These are phyloP conservation scores for Epichloe festucae DNA, from an alignment of 2,329 filamentous ascomycete genomes.

Conservation along the genomic window DNA sequence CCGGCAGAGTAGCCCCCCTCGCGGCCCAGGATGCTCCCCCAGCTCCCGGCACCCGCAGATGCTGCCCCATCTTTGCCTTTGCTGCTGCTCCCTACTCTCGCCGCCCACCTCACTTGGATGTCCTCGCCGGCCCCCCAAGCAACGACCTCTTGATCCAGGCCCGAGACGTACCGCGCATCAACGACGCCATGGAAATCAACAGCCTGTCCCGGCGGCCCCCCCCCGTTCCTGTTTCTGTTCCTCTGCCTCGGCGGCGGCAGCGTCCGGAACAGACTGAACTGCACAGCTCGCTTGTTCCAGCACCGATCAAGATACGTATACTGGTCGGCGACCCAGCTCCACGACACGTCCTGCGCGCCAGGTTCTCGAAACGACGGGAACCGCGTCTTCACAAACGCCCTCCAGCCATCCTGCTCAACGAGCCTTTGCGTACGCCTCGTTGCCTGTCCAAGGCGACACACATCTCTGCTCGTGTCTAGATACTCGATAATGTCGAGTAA, in stretches of 20 bases:
- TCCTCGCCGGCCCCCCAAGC: slow-evolving; percentile 39
- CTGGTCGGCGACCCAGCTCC: slow-evolving; percentile 28
- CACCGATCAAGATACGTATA: slow-evolving; percentile 38
- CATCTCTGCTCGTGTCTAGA: slow-evolving; percentile 34
- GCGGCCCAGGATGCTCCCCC: slow-evolving; percentile 25
- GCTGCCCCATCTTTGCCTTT: background rate
- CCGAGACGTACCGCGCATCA: slow-evolving; percentile 27
- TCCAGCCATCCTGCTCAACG: slow-evolving; percentile 33
- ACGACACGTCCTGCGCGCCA: slow-evolving; percentile 12
- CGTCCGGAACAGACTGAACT: slow-evolving; percentile 16
- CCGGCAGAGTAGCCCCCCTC: slow-evolving; percentile 28
- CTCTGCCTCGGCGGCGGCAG: background rate
- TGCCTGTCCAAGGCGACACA: slow-evolving; percentile 27
- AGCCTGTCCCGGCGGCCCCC: slow-evolving; percentile 19
- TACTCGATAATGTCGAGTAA: slow-evolving; percentile 34
- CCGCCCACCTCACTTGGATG: slow-evolving; percentile 29
- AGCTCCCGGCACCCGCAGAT: slow-evolving; percentile 13
- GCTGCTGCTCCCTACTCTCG: slow-evolving; percentile 11
- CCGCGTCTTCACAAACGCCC: slow-evolving; percentile 30
- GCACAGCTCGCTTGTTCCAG: slow-evolving; percentile 37
- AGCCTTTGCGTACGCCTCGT: slow-evolving; percentile 27
- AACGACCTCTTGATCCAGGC: slow-evolving; percentile 30
- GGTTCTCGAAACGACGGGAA: slow-evolving; percentile 30
- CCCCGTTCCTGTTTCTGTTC: slow-evolving; percentile 7
- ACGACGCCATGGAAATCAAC: slow-evolving; percentile 34